These are phyloP conservation scores for Gynochthodes officinalis DNA, from an alignment of 257 asterid genomes.

Conservation along the genomic window DNA sequence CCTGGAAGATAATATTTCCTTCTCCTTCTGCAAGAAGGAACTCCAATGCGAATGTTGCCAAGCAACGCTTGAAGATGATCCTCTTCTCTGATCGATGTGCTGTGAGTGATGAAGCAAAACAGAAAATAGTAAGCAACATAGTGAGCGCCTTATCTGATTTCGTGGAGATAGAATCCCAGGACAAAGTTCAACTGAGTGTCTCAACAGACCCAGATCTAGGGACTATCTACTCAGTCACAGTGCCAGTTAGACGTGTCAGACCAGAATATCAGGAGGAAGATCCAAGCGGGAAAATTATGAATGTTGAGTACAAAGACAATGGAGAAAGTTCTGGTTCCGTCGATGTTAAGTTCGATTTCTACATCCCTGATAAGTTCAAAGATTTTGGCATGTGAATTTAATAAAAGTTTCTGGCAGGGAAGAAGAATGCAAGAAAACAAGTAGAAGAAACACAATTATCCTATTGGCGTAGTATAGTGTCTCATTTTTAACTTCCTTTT, in stretches of 20 bases:
- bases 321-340: conserved; percentile 85
- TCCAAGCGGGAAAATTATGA: conserved; percentile 68
- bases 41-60: conserved; percentile 87
- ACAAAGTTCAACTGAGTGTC: conserved; percentile 82
- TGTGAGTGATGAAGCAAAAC: conserved; percentile 92
- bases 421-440: not conserved
- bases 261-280: conserved; percentile 73
- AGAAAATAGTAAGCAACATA: conserved; percentile 77
- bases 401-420: not conserved
- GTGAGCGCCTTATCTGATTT: conserved; percentile 77
- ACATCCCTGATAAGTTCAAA: conserved; percentile 55
- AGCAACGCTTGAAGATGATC: conserved; percentile 89
- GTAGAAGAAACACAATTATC: conserved; percentile 4
- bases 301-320: conserved; percentile 69
- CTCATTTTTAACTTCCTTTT: not conserved
- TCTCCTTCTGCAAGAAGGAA: conserved; percentile 52
- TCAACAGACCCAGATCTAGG: conserved; percentile 87
- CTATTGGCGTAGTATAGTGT: conserved; percentile 1
- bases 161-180: conserved; percentile 93
- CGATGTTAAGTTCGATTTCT: conserved; percentile 92
- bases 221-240: conserved; percentile 81
- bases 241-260: conserved; percentile 67
- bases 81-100: conserved; percentile 93
- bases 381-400: conserved; percentile 29
- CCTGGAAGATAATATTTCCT: conserved; percentile 95